Percentiles rank a stretch among this genome's conserved stretches.
Evolutionary conservation across 345 rosid species (phyloP).

Genomic region (Gossypium rotundifolium): DNA sequence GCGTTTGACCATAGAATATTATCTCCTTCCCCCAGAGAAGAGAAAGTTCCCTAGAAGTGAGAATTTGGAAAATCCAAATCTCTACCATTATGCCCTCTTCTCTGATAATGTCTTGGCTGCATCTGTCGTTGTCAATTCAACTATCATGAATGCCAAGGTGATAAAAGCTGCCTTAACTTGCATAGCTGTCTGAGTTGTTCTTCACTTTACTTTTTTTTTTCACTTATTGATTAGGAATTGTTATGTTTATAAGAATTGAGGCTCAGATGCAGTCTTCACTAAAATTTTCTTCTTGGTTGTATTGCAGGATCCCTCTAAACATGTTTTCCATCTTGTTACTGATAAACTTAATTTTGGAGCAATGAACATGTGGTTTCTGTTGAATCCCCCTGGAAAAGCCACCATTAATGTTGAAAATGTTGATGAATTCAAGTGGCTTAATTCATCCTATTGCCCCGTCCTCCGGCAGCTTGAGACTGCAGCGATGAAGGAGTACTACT

Average conservation of each 20-base stretch:
- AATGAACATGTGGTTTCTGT: conserved; percentile 97
- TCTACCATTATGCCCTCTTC: conserved; percentile 92
- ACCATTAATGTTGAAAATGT: conserved; percentile 94
- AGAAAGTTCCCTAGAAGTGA: conserved; percentile 81
- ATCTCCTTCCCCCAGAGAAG: conserved; percentile 82
- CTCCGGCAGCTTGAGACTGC: conserved; percentile 89
- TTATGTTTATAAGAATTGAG: background rate
- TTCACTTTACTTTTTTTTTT: background rate
- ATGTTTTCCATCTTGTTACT: conserved; percentile 92
- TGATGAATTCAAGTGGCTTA: conserved; percentile 97
- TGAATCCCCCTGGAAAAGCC: conserved; percentile 91
- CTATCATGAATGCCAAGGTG: conserved; percentile 91
- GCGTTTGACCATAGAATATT: conserved; percentile 91
- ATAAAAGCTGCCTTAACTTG: conserved; percentile 7
- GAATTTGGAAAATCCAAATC: conserved; percentile 78
- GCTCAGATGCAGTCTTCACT: conserved; percentile 7
- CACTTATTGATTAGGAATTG: background rate
- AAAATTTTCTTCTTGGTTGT: conserved; percentile 11
- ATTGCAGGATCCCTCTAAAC: conserved; percentile 88
- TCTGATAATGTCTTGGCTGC: conserved; percentile 99
- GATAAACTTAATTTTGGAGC: conserved; percentile 95
- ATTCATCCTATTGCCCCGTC: conserved; percentile 96
- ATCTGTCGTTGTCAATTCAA: conserved; percentile 98
- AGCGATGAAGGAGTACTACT: conserved; percentile 93
- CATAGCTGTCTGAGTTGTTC: background rate